Base-by-base conservation (phyloP, 2,329 filamentous ascomycete genomes). In the Claviceps pusilla region DNA sequence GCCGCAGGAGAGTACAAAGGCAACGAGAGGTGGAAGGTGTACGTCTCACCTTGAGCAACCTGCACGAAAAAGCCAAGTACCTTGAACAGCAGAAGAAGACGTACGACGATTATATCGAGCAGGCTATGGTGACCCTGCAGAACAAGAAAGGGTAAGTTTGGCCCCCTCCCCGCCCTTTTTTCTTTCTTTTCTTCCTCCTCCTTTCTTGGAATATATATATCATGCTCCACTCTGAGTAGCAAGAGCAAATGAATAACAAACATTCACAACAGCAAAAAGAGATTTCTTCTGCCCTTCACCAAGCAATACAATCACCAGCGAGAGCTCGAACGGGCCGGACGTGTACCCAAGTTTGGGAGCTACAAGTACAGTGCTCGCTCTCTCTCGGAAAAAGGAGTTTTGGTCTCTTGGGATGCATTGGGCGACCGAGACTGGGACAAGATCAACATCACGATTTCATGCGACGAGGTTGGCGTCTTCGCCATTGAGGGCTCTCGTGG, bases 41-140 rank as follows among this genome's bases (percentile, higher is more conserved):
- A 28, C 79, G 85, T 33, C 74, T 86, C 55, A 93, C 88, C 1
- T 75, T 93, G 16, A 70, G 76, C 47, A 87, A 89, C 59, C 72
- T 94, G 57, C 83, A 88, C 68, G 82, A 89, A 61, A 93, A 98
- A 72, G 90, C 91, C 42, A 80, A 83, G 59, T 98, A 94, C 70
- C 79, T 98, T 10, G 93, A 98, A 66, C 86, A 89, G 62, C 93
- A 98, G 71, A 81, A 95, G 57, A 95, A 95, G 76, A 93, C 85
- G 59, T 98, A 98, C 72, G 95, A 98, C 66, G 89, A 98, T 72
- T 98, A 98, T 71, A 95, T 98, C 65, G 94, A 98, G 72, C 90
- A 95, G 69, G 91, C 93, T 50, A 96, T 98, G 88, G 79, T 90
- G 57, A 98, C 94, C 4, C 76, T 98, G 56, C 93, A 97, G 69